Evolutionary conservation across 2,329 filamentous ascomycete genomes (phyloP).

Genomic region (Fusarium coicis): DNA sequence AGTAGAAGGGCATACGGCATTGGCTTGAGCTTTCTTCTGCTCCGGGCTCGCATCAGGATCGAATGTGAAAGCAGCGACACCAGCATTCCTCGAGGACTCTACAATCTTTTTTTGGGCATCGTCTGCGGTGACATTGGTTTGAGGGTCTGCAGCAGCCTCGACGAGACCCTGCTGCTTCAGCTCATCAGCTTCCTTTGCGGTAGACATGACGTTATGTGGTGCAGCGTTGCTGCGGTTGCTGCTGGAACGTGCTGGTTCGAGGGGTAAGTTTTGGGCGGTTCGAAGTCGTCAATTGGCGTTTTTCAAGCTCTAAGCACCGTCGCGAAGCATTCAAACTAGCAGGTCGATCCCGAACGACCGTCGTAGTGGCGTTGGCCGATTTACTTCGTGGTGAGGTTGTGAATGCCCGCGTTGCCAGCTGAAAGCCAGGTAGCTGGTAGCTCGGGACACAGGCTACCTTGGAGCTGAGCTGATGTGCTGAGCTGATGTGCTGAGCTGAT

Average conservation of each 20-base stretch:
- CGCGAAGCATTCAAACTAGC: constrained; percentile 35
- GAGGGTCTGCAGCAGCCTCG: constrained; percentile 78
- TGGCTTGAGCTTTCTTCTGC: constrained; percentile 83
- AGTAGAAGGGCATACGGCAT: constrained; percentile 67
- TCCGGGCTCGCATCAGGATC: constrained; percentile 85
- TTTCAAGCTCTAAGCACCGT: constrained; percentile 22
- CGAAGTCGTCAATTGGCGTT: constrained; percentile 38
- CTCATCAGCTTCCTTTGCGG: constrained; percentile 61
- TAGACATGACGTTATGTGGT: constrained; percentile 47
- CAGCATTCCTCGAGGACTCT: constrained; percentile 80
- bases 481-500: too few relatives aligned
- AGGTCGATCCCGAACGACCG: constrained; percentile 21
- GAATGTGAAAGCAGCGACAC: constrained; percentile 84
- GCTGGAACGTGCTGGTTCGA: constrained; percentile 19
- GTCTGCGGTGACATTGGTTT: constrained; percentile 73
- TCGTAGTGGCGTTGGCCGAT: constrained; percentile 6
- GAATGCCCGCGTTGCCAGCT: constrained; percentile 14
- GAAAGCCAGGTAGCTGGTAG: constrained; percentile 3
- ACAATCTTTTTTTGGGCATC: constrained; percentile 80
- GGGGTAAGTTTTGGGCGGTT: background rate
- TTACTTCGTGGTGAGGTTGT: constrained; percentile 22
- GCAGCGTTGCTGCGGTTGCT: constrained; percentile 28
- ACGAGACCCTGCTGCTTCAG: constrained; percentile 84
- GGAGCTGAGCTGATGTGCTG: background rate
- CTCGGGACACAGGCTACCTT: constrained; percentile 15